These are phyloP conservation scores for Purshia tridentata DNA, from an alignment of 306 rosid genomes.

Conservation along the genomic window DNA sequence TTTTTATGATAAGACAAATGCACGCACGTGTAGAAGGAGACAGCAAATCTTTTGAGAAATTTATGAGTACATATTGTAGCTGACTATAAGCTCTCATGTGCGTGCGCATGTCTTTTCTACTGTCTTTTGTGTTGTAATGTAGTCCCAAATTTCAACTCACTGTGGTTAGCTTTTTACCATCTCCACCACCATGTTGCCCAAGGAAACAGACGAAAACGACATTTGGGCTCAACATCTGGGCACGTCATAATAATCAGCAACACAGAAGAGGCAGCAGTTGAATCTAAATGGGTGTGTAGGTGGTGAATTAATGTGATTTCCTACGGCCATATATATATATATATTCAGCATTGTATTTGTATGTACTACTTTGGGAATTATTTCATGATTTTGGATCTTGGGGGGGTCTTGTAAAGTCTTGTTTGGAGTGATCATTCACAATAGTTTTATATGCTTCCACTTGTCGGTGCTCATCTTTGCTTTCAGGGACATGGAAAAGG, in stretches of 20 bases:
- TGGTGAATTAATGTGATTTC: background rate
- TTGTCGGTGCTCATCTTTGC: too few relatives aligned
- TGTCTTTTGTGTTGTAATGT: background rate
- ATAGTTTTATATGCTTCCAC: too few relatives aligned
- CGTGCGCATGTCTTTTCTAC: background rate
- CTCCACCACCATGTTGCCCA: background rate
- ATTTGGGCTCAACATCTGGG: background rate
- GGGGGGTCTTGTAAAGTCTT: too few relatives aligned
- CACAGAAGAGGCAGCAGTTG: background rate
- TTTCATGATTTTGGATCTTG: too few relatives aligned
- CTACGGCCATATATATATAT: background rate
- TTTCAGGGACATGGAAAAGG: too few relatives aligned
- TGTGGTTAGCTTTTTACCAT: background rate
- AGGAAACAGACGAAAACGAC: background rate
- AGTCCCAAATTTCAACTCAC: background rate
- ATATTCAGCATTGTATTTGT: too few relatives aligned
- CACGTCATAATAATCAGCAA: background rate
- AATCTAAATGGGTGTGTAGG: background rate
- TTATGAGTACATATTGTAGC: background rate
- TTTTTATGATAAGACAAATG: background rate
- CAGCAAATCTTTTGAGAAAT: background rate
- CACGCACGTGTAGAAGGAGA: slow-evolving; percentile 4
- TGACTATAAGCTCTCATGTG: background rate
- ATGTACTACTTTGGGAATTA: too few relatives aligned
- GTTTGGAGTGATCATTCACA: too few relatives aligned